These are phyloP conservation scores for Podospora pseudoanserina DNA, from an alignment of 495 filamentous ascomycete species.

Conservation along the genomic window DNA sequence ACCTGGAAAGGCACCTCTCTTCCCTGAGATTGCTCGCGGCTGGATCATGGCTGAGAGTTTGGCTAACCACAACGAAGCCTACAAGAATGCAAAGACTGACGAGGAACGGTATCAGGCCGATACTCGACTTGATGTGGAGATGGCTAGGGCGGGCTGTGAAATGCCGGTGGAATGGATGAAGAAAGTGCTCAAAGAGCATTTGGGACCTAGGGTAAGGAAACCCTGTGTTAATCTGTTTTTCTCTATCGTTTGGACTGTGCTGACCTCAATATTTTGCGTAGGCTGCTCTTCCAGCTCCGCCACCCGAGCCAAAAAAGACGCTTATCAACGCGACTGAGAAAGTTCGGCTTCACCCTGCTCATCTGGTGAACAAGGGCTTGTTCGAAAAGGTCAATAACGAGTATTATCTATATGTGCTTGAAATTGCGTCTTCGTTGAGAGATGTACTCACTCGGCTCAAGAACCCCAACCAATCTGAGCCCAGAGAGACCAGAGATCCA, in stretches of 20 bases:
- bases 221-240: neutral
- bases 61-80: constrained; percentile 27
- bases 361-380: constrained; percentile 19
- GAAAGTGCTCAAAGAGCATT: constrained; percentile 15
- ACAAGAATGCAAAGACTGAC: constrained; percentile 23
- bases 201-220: neutral
- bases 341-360: constrained; percentile 24
- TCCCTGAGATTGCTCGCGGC: constrained; percentile 20
- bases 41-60: constrained; percentile 32
- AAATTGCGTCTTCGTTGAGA: constrained; percentile 10
- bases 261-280: neutral
- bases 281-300: constrained; percentile 11
- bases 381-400: constrained; percentile 7
- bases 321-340: constrained; percentile 20
- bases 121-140: constrained; percentile 27
- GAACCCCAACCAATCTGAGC: neutral
- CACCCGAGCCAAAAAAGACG: constrained; percentile 21
- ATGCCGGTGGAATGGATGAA: constrained; percentile 29
- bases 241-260: neutral
- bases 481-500: constrained; percentile 14
- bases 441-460: constrained; percentile 13
- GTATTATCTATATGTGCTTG: constrained; percentile 12
- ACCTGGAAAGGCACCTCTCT: constrained; percentile 26
- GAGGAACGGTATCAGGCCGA: constrained; percentile 27
- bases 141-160: constrained; percentile 21